Percentiles rank a stretch among this genome's conserved stretches.
These are phyloP conservation scores for Sugiyamaella xylanicola DNA, from an alignment of 1,139 yeast species.

Conservation along the genomic window DNA sequence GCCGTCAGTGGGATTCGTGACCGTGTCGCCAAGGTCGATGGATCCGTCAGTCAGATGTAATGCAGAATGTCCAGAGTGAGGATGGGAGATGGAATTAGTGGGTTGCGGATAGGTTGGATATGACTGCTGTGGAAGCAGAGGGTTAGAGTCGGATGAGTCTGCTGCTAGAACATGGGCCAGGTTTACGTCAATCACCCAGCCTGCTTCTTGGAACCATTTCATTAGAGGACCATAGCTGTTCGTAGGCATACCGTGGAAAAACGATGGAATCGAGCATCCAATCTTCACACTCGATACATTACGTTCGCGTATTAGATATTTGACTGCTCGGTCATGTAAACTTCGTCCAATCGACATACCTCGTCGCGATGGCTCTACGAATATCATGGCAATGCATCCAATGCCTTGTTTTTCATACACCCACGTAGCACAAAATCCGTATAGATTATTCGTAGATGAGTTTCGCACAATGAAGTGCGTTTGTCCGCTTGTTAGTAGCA, in stretches of 20 bases:
- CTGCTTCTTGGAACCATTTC: conserved; percentile 39
- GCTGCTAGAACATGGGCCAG: conserved; percentile 26
- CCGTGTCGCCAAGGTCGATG: background rate
- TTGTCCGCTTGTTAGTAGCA: conserved; percentile 27
- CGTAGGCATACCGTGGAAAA: conserved; percentile 47
- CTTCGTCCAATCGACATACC: conserved; percentile 62
- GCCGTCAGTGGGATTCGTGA: conserved; percentile 3
- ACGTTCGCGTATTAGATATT: conserved; percentile 53
- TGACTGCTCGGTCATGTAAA: conserved; percentile 57
- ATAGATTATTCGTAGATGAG: conserved; percentile 57
- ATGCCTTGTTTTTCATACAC: conserved; percentile 42
- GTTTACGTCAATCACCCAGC: conserved; percentile 36
- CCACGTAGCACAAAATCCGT: conserved; percentile 65
- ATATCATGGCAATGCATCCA: conserved; percentile 54
- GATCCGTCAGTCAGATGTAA: background rate
- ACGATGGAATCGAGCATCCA: conserved; percentile 58
- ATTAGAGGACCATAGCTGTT: conserved; percentile 23
- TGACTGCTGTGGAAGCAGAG: background rate
- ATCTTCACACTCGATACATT: conserved; percentile 49
- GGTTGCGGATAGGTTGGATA: background rate
- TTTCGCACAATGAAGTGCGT: conserved; percentile 63
- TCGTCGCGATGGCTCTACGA: conserved; percentile 60
- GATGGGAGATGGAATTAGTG: conserved; percentile 2
- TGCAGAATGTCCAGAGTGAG: conserved; percentile 10
- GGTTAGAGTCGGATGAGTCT: conserved; percentile 16